phyloP scores from a whole-genome alignment of 129 eudicot species.

The Centaurea solstitialis region DNA sequence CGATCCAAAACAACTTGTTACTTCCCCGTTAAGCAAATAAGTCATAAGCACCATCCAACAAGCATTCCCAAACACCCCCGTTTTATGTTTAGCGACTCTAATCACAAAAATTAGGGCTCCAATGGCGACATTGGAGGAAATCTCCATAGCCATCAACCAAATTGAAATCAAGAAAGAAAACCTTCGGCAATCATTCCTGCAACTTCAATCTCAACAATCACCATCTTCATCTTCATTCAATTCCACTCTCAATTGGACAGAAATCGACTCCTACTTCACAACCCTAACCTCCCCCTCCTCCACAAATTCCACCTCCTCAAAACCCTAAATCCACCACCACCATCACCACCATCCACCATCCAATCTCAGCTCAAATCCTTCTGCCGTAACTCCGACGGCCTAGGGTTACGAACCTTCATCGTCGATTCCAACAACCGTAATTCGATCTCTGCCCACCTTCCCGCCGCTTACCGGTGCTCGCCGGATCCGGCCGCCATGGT shows the following conservation, averaged over 20 bases:
- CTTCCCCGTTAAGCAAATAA: too few species aligned
- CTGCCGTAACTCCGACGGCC: constrained; percentile 41
- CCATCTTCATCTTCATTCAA: not conserved
- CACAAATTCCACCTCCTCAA: constrained; percentile 37
- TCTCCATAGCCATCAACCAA: constrained; percentile 33
- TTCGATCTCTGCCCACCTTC: constrained; percentile 27
- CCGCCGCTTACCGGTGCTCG: constrained; percentile 40
- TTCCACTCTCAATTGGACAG: constrained; percentile 41
- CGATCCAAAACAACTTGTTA: too few species aligned
- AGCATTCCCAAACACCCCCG: too few species aligned
- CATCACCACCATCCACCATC: not conserved
- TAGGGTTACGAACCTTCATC: constrained; percentile 30
- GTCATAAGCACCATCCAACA: too few species aligned
- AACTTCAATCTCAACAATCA: constrained; percentile 45
- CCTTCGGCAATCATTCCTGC: constrained; percentile 41
- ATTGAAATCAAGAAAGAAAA: constrained; percentile 37
- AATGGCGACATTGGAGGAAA: constrained; percentile 35
- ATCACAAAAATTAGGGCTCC: constrained; percentile 6
- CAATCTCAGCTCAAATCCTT: constrained; percentile 23
- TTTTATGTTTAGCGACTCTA: too few species aligned
- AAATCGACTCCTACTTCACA: constrained; percentile 50
- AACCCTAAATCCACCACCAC: constrained; percentile 19
- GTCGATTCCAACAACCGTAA: constrained; percentile 11
- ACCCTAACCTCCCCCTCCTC: constrained; percentile 32
- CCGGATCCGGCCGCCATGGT: constrained; percentile 46